These are phyloP conservation scores for Candida neerlandica DNA, from an alignment of 1,139 yeast genomes.

Conservation along the genomic window DNA sequence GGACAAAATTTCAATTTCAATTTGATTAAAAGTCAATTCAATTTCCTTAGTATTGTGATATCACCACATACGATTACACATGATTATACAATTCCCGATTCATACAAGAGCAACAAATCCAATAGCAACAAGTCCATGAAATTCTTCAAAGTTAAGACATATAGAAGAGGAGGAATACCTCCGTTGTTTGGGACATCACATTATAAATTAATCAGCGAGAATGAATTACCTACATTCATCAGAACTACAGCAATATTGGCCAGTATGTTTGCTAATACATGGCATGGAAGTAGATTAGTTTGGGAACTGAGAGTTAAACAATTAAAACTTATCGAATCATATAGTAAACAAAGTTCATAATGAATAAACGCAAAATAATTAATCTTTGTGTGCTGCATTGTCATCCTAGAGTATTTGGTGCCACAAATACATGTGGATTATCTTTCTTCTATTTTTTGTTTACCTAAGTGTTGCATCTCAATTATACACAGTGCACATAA, in stretches of 20 bases:
- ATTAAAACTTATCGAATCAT: constrained; percentile 24
- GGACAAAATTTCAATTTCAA: constrained; percentile 68
- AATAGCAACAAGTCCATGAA: constrained; percentile 7
- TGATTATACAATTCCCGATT: constrained; percentile 4
- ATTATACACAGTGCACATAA: no score
- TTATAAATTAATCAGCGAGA: constrained; percentile 65
- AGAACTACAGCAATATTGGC: constrained; percentile 70
- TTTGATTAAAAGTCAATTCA: constrained; percentile 75
- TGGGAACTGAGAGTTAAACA: constrained; percentile 73
- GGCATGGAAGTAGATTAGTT: constrained; percentile 63
- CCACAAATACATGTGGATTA: no score
- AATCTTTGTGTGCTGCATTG: no score
- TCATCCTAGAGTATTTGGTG: no score
- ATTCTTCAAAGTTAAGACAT: constrained; percentile 63
- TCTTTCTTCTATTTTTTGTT: no score
- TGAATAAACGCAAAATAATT: not conserved
- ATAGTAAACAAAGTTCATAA: not conserved
- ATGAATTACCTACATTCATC: constrained; percentile 61
- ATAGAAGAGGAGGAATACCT: constrained; percentile 70
- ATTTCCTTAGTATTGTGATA: constrained; percentile 77
- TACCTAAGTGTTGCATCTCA: no score
- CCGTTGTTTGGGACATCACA: constrained; percentile 77
- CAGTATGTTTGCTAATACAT: constrained; percentile 71
- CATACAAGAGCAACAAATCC: not conserved
- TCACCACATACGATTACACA: constrained; percentile 54